These are phyloP conservation scores for Luffa acutangula DNA, from an alignment of 306 rosid species.

Conservation along the genomic window DNA sequence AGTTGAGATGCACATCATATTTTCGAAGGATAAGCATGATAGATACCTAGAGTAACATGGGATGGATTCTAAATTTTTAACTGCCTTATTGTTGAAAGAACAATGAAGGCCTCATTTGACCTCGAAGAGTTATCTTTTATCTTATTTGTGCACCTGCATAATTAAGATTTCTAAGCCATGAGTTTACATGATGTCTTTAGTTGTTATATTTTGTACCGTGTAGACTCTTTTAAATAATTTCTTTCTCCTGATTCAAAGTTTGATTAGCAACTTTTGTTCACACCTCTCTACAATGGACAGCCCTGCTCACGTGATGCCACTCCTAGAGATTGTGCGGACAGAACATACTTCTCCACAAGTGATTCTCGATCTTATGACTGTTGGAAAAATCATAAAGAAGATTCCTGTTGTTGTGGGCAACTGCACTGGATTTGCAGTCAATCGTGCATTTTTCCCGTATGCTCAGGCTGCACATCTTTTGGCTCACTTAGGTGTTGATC, in stretches of 20 bases:
- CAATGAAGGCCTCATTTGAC: background rate
- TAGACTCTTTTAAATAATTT: background rate
- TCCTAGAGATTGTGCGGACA: slow-evolving; percentile 88
- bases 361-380: slow-evolving; percentile 72
- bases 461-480: slow-evolving; percentile 57
- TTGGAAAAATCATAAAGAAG: slow-evolving; percentile 85
- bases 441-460: slow-evolving; percentile 91
- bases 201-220: background rate
- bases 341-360: slow-evolving; percentile 80
- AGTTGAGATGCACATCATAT: background rate
- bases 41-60: background rate
- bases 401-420: slow-evolving; percentile 91
- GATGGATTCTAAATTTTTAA: background rate
- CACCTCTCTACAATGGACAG: slow-evolving; percentile 40
- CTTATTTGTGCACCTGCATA: background rate
- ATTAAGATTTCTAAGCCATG: background rate
- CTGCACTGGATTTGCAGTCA: slow-evolving; percentile 96
- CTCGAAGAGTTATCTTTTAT: background rate
- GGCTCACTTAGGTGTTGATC: slow-evolving; percentile 68
- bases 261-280: slow-evolving; percentile 11
- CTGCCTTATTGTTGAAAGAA: background rate
- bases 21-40: background rate
- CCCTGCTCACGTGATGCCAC: slow-evolving; percentile 99
- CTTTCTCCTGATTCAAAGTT: background rate
- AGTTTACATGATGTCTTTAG: background rate